These are phyloP conservation scores for Trichaptum fuscoviolaceum DNA, from an alignment of 768 basidiomycete species.

Conservation along the genomic window DNA sequence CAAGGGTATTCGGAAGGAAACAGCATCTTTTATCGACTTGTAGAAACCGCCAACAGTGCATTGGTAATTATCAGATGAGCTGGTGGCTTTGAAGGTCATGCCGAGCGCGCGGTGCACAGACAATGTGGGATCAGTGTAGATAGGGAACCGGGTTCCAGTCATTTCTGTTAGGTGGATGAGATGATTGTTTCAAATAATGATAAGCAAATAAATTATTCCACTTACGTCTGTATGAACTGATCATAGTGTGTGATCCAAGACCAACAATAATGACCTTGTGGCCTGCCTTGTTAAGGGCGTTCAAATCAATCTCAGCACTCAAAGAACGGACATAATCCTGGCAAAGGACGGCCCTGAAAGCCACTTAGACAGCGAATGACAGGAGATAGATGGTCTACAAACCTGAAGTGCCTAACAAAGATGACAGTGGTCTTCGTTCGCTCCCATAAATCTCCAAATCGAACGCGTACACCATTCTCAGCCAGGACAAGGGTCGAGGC, in stretches of 20 bases:
- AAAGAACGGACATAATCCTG: conserved; percentile 84
- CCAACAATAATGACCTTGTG: conserved; percentile 70
- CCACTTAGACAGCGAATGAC: conserved; percentile 3
- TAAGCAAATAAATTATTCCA: conserved; percentile 15
- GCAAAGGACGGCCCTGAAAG: conserved; percentile 59
- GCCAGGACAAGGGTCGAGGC: conserved; percentile 58
- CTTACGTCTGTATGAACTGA: conserved; percentile 65
- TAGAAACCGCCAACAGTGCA: conserved; percentile 61
- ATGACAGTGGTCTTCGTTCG: conserved; percentile 60
- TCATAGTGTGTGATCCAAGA: conserved; percentile 72
- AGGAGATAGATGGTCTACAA: conserved; percentile 8
- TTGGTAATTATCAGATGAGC: conserved; percentile 43
- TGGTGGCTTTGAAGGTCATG: conserved; percentile 51
- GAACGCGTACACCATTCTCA: conserved; percentile 58
- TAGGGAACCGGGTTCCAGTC: conserved; percentile 61
- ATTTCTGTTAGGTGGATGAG: conserved; percentile 38
- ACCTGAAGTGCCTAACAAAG: conserved; percentile 88
- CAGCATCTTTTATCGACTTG: conserved; percentile 65
- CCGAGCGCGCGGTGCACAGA: conserved; percentile 69
- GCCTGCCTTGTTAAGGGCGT: conserved; percentile 41
- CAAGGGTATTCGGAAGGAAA: conserved; percentile 73
- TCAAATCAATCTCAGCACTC: conserved; percentile 40
- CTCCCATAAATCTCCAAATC: conserved; percentile 64
- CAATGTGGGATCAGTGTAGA: conserved; percentile 77
- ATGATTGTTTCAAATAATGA: neutral